These are phyloP conservation scores for Podila horticola DNA, from an alignment of 192 early-diverging fungal species.

Conservation along the genomic window DNA sequence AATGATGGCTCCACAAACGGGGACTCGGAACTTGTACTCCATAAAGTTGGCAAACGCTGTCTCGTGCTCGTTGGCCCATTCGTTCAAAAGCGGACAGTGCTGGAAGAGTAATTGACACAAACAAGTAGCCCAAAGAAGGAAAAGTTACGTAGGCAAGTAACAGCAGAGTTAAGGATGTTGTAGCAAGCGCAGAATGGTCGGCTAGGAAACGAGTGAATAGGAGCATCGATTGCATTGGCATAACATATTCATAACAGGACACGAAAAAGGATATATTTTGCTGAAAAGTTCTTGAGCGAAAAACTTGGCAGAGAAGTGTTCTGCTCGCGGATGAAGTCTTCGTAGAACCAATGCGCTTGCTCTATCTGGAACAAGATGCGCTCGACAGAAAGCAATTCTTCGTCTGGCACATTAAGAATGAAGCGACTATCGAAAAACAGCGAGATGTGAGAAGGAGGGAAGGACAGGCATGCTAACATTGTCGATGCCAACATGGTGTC, in stretches of 20 bases:
- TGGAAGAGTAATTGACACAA: constrained; percentile 67
- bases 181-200: no score
- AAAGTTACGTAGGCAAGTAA: no score
- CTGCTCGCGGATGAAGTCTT: constrained; percentile 95
- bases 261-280: constrained; percentile 46
- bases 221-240: no score
- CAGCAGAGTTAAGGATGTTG: no score
- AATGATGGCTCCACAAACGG: constrained; percentile 98
- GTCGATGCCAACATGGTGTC: no score
- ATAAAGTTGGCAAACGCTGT: constrained; percentile 91
- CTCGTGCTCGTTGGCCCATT: constrained; percentile 91
- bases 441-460: neutral
- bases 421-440: constrained; percentile 71
- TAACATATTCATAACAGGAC: no score
- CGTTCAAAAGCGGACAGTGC: constrained; percentile 91
- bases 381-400: constrained; percentile 92
- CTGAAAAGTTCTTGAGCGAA: constrained; percentile 86
- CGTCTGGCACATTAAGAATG: constrained; percentile 98
- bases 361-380: constrained; percentile 99
- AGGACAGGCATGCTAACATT: no score
- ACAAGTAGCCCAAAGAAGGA: no score
- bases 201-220: no score
- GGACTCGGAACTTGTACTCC: constrained; percentile 95
- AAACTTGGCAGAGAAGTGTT: constrained; percentile 86
- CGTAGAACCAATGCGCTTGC: constrained; percentile 99